Evolutionary conservation across 2,329 filamentous ascomycete species (phyloP), one percentile per base, ranked within the genome.

Genomic region (Lasiodiplodia gonubiensis): DNA sequence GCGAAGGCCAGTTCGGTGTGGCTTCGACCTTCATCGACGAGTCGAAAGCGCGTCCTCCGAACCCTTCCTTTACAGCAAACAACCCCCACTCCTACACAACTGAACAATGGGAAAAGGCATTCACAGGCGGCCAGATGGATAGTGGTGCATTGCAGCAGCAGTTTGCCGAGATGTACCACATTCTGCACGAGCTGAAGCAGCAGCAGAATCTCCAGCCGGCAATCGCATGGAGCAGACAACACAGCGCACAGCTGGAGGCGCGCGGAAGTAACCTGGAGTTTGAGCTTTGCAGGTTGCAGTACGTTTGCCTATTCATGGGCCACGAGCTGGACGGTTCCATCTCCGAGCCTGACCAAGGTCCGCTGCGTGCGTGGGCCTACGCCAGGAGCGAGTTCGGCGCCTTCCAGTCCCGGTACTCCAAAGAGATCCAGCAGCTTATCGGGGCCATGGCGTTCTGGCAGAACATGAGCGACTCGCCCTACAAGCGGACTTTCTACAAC

Each of bases 191-290:
- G 67, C 84, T 98, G 68, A 91, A 90, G 71, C 82, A 88, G 30
- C 79, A 86, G 30, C 86, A 86, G 61, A 92, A 97, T 72, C 86
- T 98, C 1, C 79, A 86, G 0, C 92, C 93, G 0, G 95, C 95
- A 1, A 98, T 99, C 27, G 82, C 87, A 66, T 99, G 95, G 95
- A 92, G 95, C 0, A 84, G 89, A 46, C 76, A 85, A 30, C 90
- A 97, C 74, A 90, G 89, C 68, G 78, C 80, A 5, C 84, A 89
- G 30, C 85, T 99, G 2, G 93, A 97, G 74, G 86, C 87, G 4
- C 87, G 93, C 57, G 94, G 94, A 3, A 97, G 93, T 74, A 97
- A 97, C 72, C 86, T 99, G 2, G 94, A 98, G 77, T 99, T 98
- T 70, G 94, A 99, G 75, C 88, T 99, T 2, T 92, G 90, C 80